A percentile compares a stretch with the other conserved stretches of the same genome.
phyloP scores from a whole-genome alignment of 208 protist species.

The Leptomonas pyrrhocoris region DNA sequence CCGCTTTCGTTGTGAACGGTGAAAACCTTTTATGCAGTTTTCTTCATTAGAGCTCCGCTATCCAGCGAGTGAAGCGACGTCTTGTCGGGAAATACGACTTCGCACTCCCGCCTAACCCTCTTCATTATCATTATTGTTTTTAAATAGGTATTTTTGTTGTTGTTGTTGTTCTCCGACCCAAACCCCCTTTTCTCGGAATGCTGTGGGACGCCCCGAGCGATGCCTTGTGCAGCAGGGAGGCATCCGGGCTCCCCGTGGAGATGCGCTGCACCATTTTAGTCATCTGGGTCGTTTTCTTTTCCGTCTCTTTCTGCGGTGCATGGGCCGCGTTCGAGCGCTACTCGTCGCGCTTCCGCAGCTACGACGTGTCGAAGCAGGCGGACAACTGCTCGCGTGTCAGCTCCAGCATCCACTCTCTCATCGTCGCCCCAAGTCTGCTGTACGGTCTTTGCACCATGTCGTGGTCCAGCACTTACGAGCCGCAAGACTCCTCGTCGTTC shows the following conservation, averaged over 20 bases:
- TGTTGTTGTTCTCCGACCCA: not conserved
- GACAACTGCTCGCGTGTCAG: constrained; percentile 50
- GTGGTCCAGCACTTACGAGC: constrained; percentile 42
- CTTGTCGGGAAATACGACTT: too few relatives aligned
- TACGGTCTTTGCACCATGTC: constrained; percentile 38
- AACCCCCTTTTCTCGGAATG: not conserved
- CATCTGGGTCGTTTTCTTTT: constrained; percentile 40
- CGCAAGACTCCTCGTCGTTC: constrained; percentile 33
- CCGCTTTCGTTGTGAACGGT: too few relatives aligned
- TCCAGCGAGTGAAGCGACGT: too few relatives aligned
- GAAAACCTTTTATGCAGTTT: too few relatives aligned
- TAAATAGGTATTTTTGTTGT: not conserved
- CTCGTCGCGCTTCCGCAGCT: constrained; percentile 36
- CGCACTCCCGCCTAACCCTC: not conserved
- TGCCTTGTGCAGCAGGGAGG: not conserved
- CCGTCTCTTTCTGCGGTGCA: constrained; percentile 23
- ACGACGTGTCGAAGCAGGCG: constrained; percentile 22
- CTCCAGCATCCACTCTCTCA: constrained; percentile 43
- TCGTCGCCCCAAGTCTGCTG: constrained; percentile 45
- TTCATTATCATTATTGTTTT: not conserved
- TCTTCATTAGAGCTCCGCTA: too few relatives aligned
- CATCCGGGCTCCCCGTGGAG: not conserved
- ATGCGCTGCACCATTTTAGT: constrained; percentile 13
- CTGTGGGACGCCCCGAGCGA: not conserved
- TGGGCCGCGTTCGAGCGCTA: constrained; percentile 38